Base-by-base conservation (phyloP, 805 yeast species). In the Metschnikowia orientalis region DNA sequence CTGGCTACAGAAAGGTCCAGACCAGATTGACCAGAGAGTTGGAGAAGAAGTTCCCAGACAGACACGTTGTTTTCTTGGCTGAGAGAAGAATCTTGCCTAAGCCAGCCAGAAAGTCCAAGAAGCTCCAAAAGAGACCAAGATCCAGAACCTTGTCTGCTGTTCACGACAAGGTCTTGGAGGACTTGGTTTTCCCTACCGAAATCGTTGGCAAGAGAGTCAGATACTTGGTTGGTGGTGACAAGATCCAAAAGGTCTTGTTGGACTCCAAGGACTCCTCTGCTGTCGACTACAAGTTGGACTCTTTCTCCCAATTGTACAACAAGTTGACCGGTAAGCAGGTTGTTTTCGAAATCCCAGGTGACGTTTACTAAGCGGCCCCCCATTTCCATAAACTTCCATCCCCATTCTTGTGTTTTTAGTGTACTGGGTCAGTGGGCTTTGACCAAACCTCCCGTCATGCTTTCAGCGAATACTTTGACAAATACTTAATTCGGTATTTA, bases 1-100 rank as follows among this genome's bases (percentile, higher is more conserved):
- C 78, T 54, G 81, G 82, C 55, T 87, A 87, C 90, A 96, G 89
- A 86, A 87, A 82, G 77, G 95, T 90, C 63, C 98, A 90, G 80
- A 78, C 78, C 47, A 84, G 89, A 75, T 82, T 90, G 69, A 87
- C 96, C 77, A 90, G 97, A 77, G 98, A 90, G 79, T 84, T 90
- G 70, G 98, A 90, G 79, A 90, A 90, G 94, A 90, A 92, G 79
- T 92, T 90, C 89, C 94, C 97, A 69, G 98, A 90, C 81, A 86
- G 95, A 72, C 97, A 92, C 71, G 96, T 90, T 71, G 90, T 92
- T 60, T 87, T 90, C 87, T 81, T 90, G 67, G 97, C 97, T 67
- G 97, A 90, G 80, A 87, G 98, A 79, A 87, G 96, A 77, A 92
- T 90, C 76, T 79, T 92, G 67, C 96, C 97, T 76, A 90, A 87